Conservation (phyloP, 2,329 filamentous ascomycete species). For the Aspergillus sp. region DNA sequence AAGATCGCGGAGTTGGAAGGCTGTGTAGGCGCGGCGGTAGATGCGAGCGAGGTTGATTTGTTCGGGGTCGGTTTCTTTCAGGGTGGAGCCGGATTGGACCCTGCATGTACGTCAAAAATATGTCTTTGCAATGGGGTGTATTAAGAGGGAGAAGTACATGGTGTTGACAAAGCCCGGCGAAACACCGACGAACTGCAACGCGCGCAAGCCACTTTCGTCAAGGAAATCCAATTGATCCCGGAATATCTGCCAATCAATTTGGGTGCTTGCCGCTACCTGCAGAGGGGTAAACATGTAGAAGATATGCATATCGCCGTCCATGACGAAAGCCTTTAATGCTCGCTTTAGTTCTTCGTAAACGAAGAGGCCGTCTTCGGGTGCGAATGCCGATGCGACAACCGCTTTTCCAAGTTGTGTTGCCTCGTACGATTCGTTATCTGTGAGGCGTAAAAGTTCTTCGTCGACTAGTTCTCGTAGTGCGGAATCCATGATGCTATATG, state of each 20-base stretch:
- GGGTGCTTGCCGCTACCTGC: slow-evolving; percentile 41
- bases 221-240: slow-evolving; percentile 63
- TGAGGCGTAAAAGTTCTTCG: slow-evolving; percentile 50
- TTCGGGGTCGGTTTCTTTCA: slow-evolving; percentile 56
- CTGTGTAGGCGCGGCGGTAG: slow-evolving; percentile 66
- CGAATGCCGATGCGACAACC: slow-evolving; percentile 64
- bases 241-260: slow-evolving; percentile 66
- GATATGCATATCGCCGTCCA: slow-evolving; percentile 75
- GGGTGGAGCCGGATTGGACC: slow-evolving; percentile 55
- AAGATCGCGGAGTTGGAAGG: slow-evolving; percentile 69
- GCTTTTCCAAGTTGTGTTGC: slow-evolving; percentile 63
- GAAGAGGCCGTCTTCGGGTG: slow-evolving; percentile 69
- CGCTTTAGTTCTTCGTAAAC: slow-evolving; percentile 61
- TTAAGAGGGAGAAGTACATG: slow-evolving; percentile 45
- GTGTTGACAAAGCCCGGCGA: slow-evolving; percentile 60
- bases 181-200: slow-evolving; percentile 61
- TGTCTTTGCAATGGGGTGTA: neutral
- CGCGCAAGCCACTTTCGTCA: slow-evolving; percentile 64
- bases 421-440: slow-evolving; percentile 47
- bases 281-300: slow-evolving; percentile 72
- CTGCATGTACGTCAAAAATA: slow-evolving; percentile 35
- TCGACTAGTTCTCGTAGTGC: slow-evolving; percentile 54
- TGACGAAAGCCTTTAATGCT: slow-evolving; percentile 65
- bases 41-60: slow-evolving; percentile 57
- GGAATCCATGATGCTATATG: slow-evolving; percentile 50